phyloP scores from a whole-genome alignment of 2,329 filamentous ascomycete species.

The Neofusicoccum parvum region DNA sequence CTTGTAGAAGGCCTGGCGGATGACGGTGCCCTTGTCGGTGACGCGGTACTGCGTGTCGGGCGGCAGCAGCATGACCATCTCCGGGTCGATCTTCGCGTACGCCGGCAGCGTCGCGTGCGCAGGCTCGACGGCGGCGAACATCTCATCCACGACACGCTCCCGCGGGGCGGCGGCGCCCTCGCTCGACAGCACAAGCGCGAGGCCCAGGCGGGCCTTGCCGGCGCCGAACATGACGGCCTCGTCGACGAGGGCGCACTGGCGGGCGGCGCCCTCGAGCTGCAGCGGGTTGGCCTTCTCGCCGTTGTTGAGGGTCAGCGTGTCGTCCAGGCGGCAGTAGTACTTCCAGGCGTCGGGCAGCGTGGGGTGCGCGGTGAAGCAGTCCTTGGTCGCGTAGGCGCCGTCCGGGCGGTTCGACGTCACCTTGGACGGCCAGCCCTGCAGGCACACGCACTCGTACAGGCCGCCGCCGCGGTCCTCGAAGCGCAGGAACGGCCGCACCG shows the following conservation, averaged over 20 bases:
- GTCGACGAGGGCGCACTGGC: slow-evolving; percentile 54
- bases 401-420: slow-evolving; percentile 49
- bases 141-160: slow-evolving; percentile 49
- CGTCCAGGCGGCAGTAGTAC: slow-evolving; percentile 50
- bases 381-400: slow-evolving; percentile 26
- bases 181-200: slow-evolving; percentile 57
- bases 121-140: slow-evolving; percentile 55
- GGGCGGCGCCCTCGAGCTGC: slow-evolving; percentile 56
- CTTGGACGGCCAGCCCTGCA: slow-evolving; percentile 38
- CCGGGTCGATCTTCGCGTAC: slow-evolving; percentile 58
- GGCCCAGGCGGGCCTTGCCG: slow-evolving; percentile 54
- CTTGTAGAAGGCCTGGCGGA: slow-evolving; percentile 55
- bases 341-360: slow-evolving; percentile 49
- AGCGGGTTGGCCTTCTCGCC: slow-evolving; percentile 56
- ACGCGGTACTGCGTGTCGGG: slow-evolving; percentile 49
- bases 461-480: slow-evolving; percentile 39
- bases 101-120: slow-evolving; percentile 56
- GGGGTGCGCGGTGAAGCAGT: slow-evolving; percentile 51
- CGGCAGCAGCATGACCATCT: slow-evolving; percentile 55
- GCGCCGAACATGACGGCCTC: slow-evolving; percentile 63
- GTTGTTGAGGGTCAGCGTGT: slow-evolving; percentile 52
- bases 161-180: slow-evolving; percentile 44
- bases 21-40: slow-evolving; percentile 62
- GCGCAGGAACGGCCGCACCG: slow-evolving; percentile 43
- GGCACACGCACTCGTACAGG: slow-evolving; percentile 39